Conservation (phyloP, 768 basidiomycete species). For the Cystofilobasidium macerans region DNA sequence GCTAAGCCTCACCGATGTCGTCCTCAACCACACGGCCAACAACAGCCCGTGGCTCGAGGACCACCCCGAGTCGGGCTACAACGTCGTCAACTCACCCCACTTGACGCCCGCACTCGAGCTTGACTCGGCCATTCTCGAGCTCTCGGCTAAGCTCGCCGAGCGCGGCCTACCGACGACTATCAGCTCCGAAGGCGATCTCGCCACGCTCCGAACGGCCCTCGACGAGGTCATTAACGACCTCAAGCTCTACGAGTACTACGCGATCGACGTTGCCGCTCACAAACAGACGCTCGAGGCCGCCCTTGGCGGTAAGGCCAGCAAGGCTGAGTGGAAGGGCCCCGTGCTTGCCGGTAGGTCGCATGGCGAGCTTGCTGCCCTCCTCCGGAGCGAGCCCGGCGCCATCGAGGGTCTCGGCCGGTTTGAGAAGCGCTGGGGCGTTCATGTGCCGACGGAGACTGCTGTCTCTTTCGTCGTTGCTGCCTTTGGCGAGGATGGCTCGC, state of each 20-base stretch:
- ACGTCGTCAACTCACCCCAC: constrained; percentile 81
- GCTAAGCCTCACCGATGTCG: constrained; percentile 83
- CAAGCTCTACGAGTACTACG: constrained; percentile 88
- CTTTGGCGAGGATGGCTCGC: constrained; percentile 40
- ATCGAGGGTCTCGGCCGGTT: constrained; percentile 53
- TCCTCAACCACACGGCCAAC: constrained; percentile 93
- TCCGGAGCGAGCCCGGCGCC: constrained; percentile 45
- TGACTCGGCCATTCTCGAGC: constrained; percentile 71
- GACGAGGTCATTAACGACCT: constrained; percentile 49
- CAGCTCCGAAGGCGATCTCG: constrained; percentile 56
- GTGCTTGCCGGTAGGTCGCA: constrained; percentile 51
- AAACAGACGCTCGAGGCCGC: constrained; percentile 50
- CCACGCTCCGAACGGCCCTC: constrained; percentile 55
- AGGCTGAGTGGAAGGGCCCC: constrained; percentile 14
- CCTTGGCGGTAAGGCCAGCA: constrained; percentile 41
- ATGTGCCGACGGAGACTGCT: constrained; percentile 53
- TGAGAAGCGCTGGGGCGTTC: constrained; percentile 52
- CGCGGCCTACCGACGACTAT: constrained; percentile 64
- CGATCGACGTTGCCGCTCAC: constrained; percentile 62
- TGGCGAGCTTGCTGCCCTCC: constrained; percentile 53
- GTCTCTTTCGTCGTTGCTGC: constrained; percentile 65
- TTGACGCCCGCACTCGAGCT: constrained; percentile 83
- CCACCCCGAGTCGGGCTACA: constrained; percentile 94
- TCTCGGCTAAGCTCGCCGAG: constrained; percentile 55
- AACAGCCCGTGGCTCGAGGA: constrained; percentile 82